Evolutionary conservation across 495 filamentous ascomycete species (phyloP).

Genomic region (Apiosordaria backusii): DNA sequence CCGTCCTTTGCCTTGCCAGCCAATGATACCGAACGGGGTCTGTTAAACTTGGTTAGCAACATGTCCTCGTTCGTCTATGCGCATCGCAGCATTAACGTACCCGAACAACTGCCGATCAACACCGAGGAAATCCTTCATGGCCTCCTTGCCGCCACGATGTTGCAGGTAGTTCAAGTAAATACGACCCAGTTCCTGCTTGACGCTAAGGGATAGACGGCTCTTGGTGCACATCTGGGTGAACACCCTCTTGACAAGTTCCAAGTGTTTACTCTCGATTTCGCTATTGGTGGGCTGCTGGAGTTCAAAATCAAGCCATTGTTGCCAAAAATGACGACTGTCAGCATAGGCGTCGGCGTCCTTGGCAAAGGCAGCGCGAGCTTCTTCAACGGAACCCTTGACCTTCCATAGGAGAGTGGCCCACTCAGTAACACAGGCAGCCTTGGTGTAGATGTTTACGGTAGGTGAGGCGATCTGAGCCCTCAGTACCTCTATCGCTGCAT

Average conservation of each 20-base stretch:
- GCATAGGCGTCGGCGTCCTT: constrained; percentile 81
- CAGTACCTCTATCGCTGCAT: constrained; percentile 83
- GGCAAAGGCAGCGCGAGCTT: constrained; percentile 80
- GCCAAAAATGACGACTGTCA: constrained; percentile 89
- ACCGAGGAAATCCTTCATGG: constrained; percentile 79
- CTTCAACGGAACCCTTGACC: constrained; percentile 77
- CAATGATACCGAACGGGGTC: constrained; percentile 50
- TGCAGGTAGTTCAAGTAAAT: constrained; percentile 82
- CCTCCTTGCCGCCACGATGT: constrained; percentile 74
- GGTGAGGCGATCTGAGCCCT: constrained; percentile 73
- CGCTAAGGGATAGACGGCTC: constrained; percentile 62
- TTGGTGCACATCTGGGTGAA: constrained; percentile 71
- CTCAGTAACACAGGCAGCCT: constrained; percentile 81
- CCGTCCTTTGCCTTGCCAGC: constrained; percentile 37
- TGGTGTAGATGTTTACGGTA: constrained; percentile 70
- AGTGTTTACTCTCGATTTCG: constrained; percentile 61
- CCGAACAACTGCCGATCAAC: constrained; percentile 88
- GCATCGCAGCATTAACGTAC: constrained; percentile 40
- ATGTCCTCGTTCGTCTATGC: not conserved
- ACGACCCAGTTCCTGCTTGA: constrained; percentile 73
- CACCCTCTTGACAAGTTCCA: constrained; percentile 75
- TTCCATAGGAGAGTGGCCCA: constrained; percentile 91
- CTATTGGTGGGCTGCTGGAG: constrained; percentile 75
- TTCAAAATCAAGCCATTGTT: constrained; percentile 85
- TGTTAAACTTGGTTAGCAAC: constrained; percentile 23